These are phyloP conservation scores for Scutellaria baicalensis DNA, from an alignment of 257 asterid genomes.

Conservation along the genomic window DNA sequence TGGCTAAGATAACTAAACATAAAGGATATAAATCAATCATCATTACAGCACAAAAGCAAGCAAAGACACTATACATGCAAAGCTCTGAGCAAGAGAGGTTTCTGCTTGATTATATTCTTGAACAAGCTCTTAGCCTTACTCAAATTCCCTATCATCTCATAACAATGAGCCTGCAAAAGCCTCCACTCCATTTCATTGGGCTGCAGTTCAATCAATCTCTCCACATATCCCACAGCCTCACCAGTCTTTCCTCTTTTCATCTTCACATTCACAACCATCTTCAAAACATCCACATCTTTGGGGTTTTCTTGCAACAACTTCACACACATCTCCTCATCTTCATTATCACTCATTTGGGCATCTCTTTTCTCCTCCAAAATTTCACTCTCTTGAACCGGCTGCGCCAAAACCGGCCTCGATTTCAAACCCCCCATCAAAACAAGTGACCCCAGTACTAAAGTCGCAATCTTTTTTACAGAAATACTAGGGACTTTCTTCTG, in stretches of 20 bases:
- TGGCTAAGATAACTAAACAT: not conserved
- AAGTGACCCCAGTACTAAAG: slow-evolving; percentile 60
- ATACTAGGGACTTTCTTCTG: slow-evolving; percentile 20
- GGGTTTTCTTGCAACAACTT: slow-evolving; percentile 53
- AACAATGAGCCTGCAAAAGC: slow-evolving; percentile 85
- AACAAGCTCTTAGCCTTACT: slow-evolving; percentile 69
- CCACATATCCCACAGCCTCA: slow-evolving; percentile 69
- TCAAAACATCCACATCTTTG: slow-evolving; percentile 45
- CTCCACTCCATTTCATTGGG: slow-evolving; percentile 89
- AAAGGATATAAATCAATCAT: not conserved
- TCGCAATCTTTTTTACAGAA: slow-evolving; percentile 33
- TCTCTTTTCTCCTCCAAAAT: slow-evolving; percentile 25
- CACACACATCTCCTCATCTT: slow-evolving; percentile 61
- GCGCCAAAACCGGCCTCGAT: slow-evolving; percentile 38
- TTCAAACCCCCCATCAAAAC: slow-evolving; percentile 36
- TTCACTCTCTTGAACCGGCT: slow-evolving; percentile 49
- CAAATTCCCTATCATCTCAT: slow-evolving; percentile 78
- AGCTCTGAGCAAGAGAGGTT: slow-evolving; percentile 85
- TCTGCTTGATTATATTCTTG: slow-evolving; percentile 63
- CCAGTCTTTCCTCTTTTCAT: slow-evolving; percentile 70
- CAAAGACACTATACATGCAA: slow-evolving; percentile 57
- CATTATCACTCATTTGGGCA: slow-evolving; percentile 7
- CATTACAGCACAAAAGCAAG: not conserved
- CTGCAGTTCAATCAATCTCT: slow-evolving; percentile 58
- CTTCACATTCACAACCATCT: slow-evolving; percentile 62